phyloP scores from a whole-genome alignment of 805 yeast species.

The Wickerhamomyces sydowiorum region DNA sequence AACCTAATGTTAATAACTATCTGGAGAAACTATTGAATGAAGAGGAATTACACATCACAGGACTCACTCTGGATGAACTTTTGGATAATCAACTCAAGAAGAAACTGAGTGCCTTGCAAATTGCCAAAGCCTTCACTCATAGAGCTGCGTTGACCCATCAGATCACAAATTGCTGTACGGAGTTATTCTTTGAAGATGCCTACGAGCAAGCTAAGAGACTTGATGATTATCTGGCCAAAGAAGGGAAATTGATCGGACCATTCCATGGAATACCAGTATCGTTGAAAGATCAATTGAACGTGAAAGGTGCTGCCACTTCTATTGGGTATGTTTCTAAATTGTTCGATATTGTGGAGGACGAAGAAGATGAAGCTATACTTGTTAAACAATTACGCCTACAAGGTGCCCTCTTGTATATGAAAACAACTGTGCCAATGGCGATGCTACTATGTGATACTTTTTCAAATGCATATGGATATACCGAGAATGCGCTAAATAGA shows the following conservation, averaged over 20 bases:
- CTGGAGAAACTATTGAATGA: not conserved
- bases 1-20: not conserved
- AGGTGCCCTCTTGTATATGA: constrained; percentile 57
- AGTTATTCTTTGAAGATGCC: constrained; percentile 62
- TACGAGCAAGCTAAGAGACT: constrained; percentile 45
- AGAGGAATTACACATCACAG: not conserved
- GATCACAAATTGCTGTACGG: constrained; percentile 51
- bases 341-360: constrained; percentile 13
- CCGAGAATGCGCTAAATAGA: constrained; percentile 40
- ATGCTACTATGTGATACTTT: constrained; percentile 44
- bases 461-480: constrained; percentile 39
- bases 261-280: constrained; percentile 67
- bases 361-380: constrained; percentile 16
- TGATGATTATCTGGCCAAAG: constrained; percentile 42
- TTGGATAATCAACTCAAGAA: not conserved
- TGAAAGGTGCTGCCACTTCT: constrained; percentile 45
- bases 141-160: constrained; percentile 58
- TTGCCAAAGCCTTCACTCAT: constrained; percentile 21
- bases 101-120: constrained; percentile 5
- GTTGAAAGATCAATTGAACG: constrained; percentile 56
- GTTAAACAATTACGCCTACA: constrained; percentile 27
- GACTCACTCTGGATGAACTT: not conserved
- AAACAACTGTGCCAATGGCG: constrained; percentile 46
- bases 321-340: constrained; percentile 47
- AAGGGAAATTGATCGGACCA: constrained; percentile 53